These are phyloP conservation scores for Aplosporella prunicola DNA, from an alignment of 2,329 filamentous ascomycete species.

Conservation along the genomic window DNA sequence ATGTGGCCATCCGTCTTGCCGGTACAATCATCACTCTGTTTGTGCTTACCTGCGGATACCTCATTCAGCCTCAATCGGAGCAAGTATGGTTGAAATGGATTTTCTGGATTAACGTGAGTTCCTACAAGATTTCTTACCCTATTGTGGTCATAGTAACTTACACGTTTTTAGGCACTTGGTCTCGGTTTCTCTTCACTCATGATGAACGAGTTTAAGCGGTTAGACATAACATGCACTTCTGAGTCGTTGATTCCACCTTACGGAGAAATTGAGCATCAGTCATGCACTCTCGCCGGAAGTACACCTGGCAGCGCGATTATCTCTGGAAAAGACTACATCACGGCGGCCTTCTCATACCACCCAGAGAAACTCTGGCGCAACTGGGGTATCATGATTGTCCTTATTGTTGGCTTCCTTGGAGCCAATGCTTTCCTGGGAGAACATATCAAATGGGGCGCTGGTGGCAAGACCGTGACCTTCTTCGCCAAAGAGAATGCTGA, in stretches of 20 bases:
- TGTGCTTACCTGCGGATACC: slow-evolving; percentile 69
- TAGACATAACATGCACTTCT: slow-evolving; percentile 59
- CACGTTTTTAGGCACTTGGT: too few species aligned
- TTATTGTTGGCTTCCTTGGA: slow-evolving; percentile 66
- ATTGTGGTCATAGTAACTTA: too few species aligned
- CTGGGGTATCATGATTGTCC: slow-evolving; percentile 67
- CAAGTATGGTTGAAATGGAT: slow-evolving; percentile 75
- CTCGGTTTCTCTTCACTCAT: slow-evolving; percentile 70
- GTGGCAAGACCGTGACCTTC: slow-evolving; percentile 70
- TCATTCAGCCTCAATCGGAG: slow-evolving; percentile 68
- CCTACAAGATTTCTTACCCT: too few species aligned
- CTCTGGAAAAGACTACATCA: slow-evolving; percentile 59
- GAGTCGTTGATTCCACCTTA: slow-evolving; percentile 66
- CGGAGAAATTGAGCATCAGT: slow-evolving; percentile 61
- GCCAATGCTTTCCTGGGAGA: slow-evolving; percentile 70
- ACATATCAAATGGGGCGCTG: slow-evolving; percentile 65
- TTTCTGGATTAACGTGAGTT: slow-evolving; percentile 68
- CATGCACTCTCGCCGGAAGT: slow-evolving; percentile 71
- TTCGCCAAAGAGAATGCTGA: slow-evolving; percentile 64
- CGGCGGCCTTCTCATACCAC: slow-evolving; percentile 57
- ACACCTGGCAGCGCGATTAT: slow-evolving; percentile 54
- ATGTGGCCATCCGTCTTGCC: slow-evolving; percentile 73
- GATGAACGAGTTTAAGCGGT: slow-evolving; percentile 72
- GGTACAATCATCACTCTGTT: slow-evolving; percentile 74
- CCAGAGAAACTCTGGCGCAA: slow-evolving; percentile 68